phyloP scores from a whole-genome alignment of 306 rosid genomes.

The Lotus japonicus region DNA sequence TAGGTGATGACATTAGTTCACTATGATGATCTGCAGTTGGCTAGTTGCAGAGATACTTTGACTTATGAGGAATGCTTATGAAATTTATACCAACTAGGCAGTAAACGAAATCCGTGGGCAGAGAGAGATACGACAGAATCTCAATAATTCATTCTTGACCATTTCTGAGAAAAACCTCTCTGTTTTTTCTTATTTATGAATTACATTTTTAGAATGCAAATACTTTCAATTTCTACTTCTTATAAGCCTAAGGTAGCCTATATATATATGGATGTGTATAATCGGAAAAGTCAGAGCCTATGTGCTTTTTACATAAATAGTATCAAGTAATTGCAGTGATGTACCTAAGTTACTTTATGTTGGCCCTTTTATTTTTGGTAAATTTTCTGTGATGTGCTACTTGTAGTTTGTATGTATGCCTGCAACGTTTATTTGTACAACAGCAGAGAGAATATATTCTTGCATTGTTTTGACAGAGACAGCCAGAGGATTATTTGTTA shows the following conservation, averaged over 20 bases:
- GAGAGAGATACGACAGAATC: constrained; percentile 18
- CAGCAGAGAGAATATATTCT: constrained; percentile 31
- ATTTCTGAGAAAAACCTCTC: background rate
- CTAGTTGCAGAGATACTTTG: constrained; percentile 14
- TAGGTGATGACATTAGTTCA: constrained; percentile 2
- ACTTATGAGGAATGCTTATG: background rate
- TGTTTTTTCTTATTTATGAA: background rate
- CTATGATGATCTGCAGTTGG: constrained; percentile 4
- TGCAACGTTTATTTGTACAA: constrained; percentile 19
- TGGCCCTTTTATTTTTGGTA: background rate
- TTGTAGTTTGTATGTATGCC: constrained; percentile 23
- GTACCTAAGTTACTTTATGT: background rate
- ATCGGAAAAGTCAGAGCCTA: background rate
- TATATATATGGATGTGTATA: background rate
- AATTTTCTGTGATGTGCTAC: constrained; percentile 7
- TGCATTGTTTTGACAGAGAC: constrained; percentile 29
- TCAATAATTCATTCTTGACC: constrained; percentile 16
- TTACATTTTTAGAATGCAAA: background rate
- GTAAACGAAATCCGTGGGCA: constrained; percentile 5
- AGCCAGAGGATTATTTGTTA: background rate
- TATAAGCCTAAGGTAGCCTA: background rate
- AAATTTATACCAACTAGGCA: constrained; percentile 13
- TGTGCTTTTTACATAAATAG: background rate
- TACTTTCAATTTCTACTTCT: background rate
- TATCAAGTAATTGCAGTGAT: background rate